Conservation (phyloP, 345 rosid species). For the Excoecaria agallocha region DNA sequence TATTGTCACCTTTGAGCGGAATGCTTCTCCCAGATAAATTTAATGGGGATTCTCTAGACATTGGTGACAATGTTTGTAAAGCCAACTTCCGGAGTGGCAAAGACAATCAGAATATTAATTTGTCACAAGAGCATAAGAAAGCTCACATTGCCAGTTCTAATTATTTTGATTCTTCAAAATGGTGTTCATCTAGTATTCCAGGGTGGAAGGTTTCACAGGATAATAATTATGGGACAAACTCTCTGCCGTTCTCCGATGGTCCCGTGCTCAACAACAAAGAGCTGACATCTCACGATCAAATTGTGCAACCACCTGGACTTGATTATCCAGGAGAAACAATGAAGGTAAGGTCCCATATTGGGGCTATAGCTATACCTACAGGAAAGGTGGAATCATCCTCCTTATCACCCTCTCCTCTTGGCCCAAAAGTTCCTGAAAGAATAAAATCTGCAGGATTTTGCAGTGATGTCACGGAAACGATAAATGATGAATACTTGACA, state of each 20-base stretch:
- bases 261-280: slow-evolving; percentile 56
- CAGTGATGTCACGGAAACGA: slow-evolving; percentile 26
- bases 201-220: slow-evolving; percentile 25
- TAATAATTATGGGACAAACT: slow-evolving; percentile 18
- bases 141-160: slow-evolving; percentile 21
- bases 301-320: slow-evolving; percentile 29
- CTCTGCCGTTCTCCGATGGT: slow-evolving; percentile 51
- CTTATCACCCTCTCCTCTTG: slow-evolving; percentile 81
- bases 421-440: slow-evolving; percentile 71
- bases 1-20: slow-evolving; percentile 20
- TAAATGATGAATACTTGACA: slow-evolving; percentile 29
- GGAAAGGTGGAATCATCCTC: slow-evolving; percentile 40
- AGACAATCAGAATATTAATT: slow-evolving; percentile 1
- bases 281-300: slow-evolving; percentile 15
- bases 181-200: slow-evolving; percentile 21
- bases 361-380: slow-evolving; percentile 41
- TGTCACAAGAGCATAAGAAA: slow-evolving; percentile 24
- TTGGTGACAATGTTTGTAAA: slow-evolving; percentile 7
- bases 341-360: slow-evolving; percentile 38
- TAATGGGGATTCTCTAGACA: slow-evolving; percentile 13
- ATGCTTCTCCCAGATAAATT: slow-evolving; percentile 23
- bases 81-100: neutral
- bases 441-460: slow-evolving; percentile 37
- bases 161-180: slow-evolving; percentile 5
- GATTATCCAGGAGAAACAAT: slow-evolving; percentile 33